Base-by-base conservation (phyloP, 768 basidiomycete species). In the Boletus reticuloceps region DNA sequence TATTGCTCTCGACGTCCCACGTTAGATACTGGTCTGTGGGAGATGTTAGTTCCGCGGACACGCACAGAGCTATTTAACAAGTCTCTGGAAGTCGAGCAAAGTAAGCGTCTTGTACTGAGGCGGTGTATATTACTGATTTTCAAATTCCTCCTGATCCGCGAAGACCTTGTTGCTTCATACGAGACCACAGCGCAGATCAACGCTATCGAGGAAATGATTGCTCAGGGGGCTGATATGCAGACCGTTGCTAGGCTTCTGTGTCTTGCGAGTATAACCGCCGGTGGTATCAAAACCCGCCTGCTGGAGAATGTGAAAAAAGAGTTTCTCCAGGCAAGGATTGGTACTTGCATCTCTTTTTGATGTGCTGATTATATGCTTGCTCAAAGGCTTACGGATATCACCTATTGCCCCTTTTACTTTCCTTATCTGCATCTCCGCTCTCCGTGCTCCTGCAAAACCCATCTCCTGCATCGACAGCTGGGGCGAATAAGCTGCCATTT, bases 161-260 rank as follows among this genome's bases (percentile, higher is more conserved):
- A 66, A 98, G 95, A 98, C 70, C 79, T 99, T n/a, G 82, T 98
- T 31, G 92, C 94, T 8, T 95, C 94, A 8, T 94, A 95, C 65
- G 90, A 98, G 63, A 77, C 89, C 27, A 75, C 83, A 13, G 78
- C 79, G 5, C 97, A 98, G 69, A 79, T 97, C 41, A 74, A 74
- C n/a, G 84, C 86, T 0, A 91, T 99, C 52, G 96, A 98, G 68
- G 92, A 95, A 53, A 75, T 99, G 62, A 85, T 98, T 58, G 83
- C 90, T 17, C 89, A 91, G 63, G 91, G 91, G 50, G 86, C 87
- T 2, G 90, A 94, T 40, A 81, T 94, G 78, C 83, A 85, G 58
- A 79, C 79, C 10, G 83, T 96, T 6, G 67, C 95, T 11, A 80
- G 97, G 55, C 76, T 97, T 40, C 76, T 94, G 38, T 93, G 94